Evolutionary conservation across 129 eudicot species (phyloP), one percentile per base, ranked within the genome.

Genomic region (Kitagawia praeruptora): DNA sequence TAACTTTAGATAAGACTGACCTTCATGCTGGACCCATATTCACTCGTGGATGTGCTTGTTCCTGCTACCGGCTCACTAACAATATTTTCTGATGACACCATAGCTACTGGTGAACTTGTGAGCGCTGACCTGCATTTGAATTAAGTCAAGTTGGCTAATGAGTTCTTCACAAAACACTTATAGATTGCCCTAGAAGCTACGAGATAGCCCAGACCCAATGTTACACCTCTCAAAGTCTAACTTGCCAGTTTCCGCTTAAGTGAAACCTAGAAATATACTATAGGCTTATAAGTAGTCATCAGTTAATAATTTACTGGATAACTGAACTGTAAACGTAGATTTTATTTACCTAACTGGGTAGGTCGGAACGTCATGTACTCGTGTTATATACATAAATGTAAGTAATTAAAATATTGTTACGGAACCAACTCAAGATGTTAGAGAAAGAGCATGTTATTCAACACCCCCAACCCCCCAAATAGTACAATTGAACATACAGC

Each of bases 31-130:
- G 93, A 82, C 64, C 87, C 92, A 70, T 81, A 85, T 75, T 81
- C 93, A 79, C 96, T 91, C 45, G 85, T 83, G 56, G 94, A 91
- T 78, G 96, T 89, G 45, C 96, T 85, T 45, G 90, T 75, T 76
- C 86, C 90, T 81, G 81, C 87, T 78, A 77, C 66, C 45, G 87
- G 72, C 80, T 86, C 93, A 49, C 75, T 87, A 47, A 82, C 77
- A 61, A 85, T 87, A 75, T 86, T 86, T 47, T 87, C 92, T 0
- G 88, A 79, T 44, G 96, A 89, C 19, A 76, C 54, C 34, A 81
- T 80, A n/a, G 85, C 84, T 58, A 77, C 40, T 70, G 89, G 88
- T 44, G 92, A 89, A 82, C 73, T 83, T 45, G 75, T 76, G 41
- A 58, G 72, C 82, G 82, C 70, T 74, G 92, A 90, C 84, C 98